Evolutionary conservation across 768 basidiomycete species (phyloP), one percentile per base, ranked within the genome.

Genomic region (Pisolithus orientalis): DNA sequence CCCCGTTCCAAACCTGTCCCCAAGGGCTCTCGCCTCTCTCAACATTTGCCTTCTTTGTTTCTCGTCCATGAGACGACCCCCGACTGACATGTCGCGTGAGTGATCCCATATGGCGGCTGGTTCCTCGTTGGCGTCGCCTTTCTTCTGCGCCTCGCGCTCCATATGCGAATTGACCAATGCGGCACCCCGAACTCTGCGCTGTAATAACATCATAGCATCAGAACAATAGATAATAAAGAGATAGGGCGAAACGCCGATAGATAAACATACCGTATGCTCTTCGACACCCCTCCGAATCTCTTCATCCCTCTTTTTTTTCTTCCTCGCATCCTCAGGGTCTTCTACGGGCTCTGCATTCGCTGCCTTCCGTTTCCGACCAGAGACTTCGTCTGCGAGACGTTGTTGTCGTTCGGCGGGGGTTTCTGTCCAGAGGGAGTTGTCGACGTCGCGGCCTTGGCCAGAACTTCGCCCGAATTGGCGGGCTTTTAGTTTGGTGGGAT

Each of bases 341-440:
- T 60, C 75, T 16, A 74, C 76, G 0, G 63, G 68, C 17, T 69
- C 70, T 34, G 72, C 72, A 52, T 88, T 85, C 25, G 65, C 78
- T 4, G 83, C 85, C 17, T 85, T 80, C 52, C 87, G 79, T 61
- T 90, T 87, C 70, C 90, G 92, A 39, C 96, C 95, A n/a, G 85
- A 79, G 2, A 96, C 85, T 67, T 99, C 95, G 63, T 98, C 95
- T 1, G 84, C 84, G n/a, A 97, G 73, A 1, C 96, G 80, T 61
- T 95, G 86, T 64, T 91, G 92, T 14, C 87, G 79, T 64, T 98
- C 92, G 0, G 85, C 85, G 0, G 96, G 96, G 0, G 96, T 97
- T 73, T 99, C 96, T 0, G 96, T 99, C 96, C 96, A 99, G 11
- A 95, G 75, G 2, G 84, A 84, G 50, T 70, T 78, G 58, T 88